A percentile compares a stretch with the other conserved stretches of the same genome.
Evolutionary conservation across 192 early-diverging fungal genomes (phyloP).

Genomic region (Umbelopsis isabellina): DNA sequence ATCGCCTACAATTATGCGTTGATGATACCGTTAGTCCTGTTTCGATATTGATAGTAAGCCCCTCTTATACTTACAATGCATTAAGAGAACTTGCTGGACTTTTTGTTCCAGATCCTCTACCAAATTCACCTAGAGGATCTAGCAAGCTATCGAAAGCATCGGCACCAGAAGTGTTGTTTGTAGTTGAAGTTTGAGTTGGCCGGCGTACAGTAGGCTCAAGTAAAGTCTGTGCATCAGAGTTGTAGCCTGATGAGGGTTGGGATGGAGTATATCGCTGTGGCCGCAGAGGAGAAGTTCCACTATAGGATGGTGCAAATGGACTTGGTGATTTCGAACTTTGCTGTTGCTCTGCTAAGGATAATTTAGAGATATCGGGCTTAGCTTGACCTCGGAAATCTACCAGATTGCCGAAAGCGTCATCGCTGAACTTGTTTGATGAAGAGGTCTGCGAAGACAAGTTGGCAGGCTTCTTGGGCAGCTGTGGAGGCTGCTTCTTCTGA

Average conservation of each 20-base stretch:
- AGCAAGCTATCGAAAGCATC: slow-evolving; percentile 31
- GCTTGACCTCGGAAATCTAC: slow-evolving; percentile 19
- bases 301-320: slow-evolving; percentile 2
- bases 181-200: not conserved
- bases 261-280: slow-evolving; percentile 16
- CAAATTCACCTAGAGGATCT: slow-evolving; percentile 29
- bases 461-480: slow-evolving; percentile 6
- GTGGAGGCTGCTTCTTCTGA: slow-evolving; percentile 5
- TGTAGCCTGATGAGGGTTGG: slow-evolving; percentile 13
- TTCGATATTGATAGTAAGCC: not conserved
- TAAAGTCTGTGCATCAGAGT: not conserved
- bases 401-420: slow-evolving; percentile 17
- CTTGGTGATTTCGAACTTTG: slow-evolving; percentile 10
- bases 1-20: not conserved
- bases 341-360: slow-evolving; percentile 22
- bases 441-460: not conserved
- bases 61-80: slow-evolving; percentile 28
- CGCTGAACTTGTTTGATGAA: not conserved
- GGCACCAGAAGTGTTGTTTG: not conserved
- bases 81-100: slow-evolving; percentile 29
- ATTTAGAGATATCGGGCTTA: slow-evolving; percentile 22
- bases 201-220: not conserved
- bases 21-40: not conserved
- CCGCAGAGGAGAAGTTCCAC: not conserved
- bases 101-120: slow-evolving; percentile 7